Percentiles rank a stretch among this genome's conserved stretches.
phyloP scores from a whole-genome alignment of 2,329 filamentous ascomycete genomes.

The Penicillium sp. region DNA sequence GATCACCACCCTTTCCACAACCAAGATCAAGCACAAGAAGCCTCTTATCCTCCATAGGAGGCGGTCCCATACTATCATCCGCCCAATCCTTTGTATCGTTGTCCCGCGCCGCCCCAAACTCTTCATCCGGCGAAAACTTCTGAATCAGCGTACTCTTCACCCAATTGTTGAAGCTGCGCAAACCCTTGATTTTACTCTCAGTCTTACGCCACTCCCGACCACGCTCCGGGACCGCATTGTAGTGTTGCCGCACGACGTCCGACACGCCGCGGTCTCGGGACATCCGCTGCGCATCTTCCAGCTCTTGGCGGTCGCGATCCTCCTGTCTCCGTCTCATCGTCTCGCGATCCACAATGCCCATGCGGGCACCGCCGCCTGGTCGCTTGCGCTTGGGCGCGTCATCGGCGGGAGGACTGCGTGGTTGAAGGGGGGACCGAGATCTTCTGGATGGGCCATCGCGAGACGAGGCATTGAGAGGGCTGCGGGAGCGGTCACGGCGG shows the following conservation, averaged over 20 bases:
- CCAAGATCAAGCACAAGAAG: slow-evolving; percentile 89
- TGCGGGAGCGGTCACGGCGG: slow-evolving; percentile 37
- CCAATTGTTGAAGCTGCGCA: slow-evolving; percentile 98
- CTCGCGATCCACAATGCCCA: slow-evolving; percentile 39
- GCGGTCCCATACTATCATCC: slow-evolving; percentile 34
- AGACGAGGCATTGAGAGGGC: slow-evolving; percentile 16
- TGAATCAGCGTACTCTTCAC: slow-evolving; percentile 97
- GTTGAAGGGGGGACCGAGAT: slow-evolving; percentile 44
- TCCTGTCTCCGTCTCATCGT: slow-evolving; percentile 44
- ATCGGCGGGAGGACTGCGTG: slow-evolving; percentile 40
- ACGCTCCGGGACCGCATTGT: slow-evolving; percentile 91
- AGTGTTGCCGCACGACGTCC: slow-evolving; percentile 88
- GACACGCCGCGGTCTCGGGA: slow-evolving; percentile 61
- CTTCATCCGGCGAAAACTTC: slow-evolving; percentile 84
- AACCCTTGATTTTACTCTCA: slow-evolving; percentile 90
- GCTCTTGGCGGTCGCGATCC: slow-evolving; percentile 44
- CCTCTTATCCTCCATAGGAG: slow-evolving; percentile 48
- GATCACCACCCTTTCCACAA: slow-evolving; percentile 93
- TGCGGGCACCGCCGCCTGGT: slow-evolving; percentile 47
- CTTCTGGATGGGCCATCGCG: slow-evolving; percentile 32
- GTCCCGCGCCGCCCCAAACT: slow-evolving; percentile 61
- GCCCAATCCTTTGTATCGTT: slow-evolving; percentile 48
- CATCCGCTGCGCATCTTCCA: slow-evolving; percentile 37
- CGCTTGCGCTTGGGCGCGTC: slow-evolving; percentile 44
- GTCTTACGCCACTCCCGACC: slow-evolving; percentile 93